A percentile compares a stretch with the other conserved stretches of the same genome.
Conservation (phyloP, 2,329 filamentous ascomycete genomes). For the Penicillium sp. region DNA sequence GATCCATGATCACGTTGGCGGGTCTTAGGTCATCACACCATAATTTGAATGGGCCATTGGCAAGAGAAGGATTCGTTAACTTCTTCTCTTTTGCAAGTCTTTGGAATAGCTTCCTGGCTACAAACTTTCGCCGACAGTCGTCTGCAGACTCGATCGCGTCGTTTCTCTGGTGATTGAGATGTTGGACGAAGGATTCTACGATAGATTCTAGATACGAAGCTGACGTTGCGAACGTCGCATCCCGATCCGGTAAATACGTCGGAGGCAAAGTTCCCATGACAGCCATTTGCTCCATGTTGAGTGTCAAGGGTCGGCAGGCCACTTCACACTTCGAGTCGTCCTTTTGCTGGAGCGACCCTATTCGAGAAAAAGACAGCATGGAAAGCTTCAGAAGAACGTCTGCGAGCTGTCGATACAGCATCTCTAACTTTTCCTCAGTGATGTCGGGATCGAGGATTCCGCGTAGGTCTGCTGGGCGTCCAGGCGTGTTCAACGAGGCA, state of each 20-base stretch:
- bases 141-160: conserved; percentile 40
- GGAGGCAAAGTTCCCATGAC: conserved; percentile 34
- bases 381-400: conserved; percentile 11
- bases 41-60: conserved; percentile 30
- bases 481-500: conserved; percentile 18
- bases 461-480: background rate
- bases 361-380: conserved; percentile 3
- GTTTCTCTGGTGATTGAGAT: conserved; percentile 49
- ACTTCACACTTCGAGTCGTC: conserved; percentile 8
- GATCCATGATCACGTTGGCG: conserved; percentile 24
- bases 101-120: conserved; percentile 30
- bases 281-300: conserved; percentile 52
- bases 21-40: conserved; percentile 34
- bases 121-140: conserved; percentile 31
- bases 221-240: conserved; percentile 36
- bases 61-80: too few relatives aligned
- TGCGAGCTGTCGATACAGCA: conserved; percentile 26
- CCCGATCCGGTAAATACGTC: conserved; percentile 19
- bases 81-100: conserved; percentile 27
- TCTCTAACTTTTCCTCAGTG: conserved; percentile 39
- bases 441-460: conserved; percentile 41
- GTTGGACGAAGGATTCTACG: conserved; percentile 51
- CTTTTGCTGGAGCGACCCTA: conserved; percentile 5
- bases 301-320: conserved; percentile 10
- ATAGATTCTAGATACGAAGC: conserved; percentile 50